Conservation (phyloP, 176 grass and related monocot genomes). For the Rhynchospora breviuscula region DNA sequence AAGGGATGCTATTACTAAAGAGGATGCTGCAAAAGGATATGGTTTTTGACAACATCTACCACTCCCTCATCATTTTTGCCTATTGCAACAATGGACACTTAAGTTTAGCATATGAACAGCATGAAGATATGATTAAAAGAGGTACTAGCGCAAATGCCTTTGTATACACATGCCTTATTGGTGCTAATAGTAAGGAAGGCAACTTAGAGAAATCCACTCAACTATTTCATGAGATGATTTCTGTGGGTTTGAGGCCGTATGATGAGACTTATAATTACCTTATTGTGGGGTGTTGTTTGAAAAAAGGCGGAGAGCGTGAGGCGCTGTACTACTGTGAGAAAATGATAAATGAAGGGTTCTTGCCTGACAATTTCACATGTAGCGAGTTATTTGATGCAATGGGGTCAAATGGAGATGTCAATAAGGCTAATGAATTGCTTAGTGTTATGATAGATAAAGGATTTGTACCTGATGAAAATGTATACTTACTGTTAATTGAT, state of each 20-base stretch:
- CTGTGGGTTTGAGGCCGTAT: constrained; percentile 52
- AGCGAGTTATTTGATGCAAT: constrained; percentile 44
- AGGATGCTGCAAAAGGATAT: constrained; percentile 81
- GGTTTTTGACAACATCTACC: constrained; percentile 47
- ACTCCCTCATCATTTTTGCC: constrained; percentile 53
- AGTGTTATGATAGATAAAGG: constrained; percentile 47
- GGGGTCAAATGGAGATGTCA: constrained; percentile 31
- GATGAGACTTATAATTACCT: constrained; percentile 64
- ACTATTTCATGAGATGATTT: constrained; percentile 58
- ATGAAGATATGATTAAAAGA: constrained; percentile 49
- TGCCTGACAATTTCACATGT: constrained; percentile 35
- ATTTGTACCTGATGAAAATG: constrained; percentile 37
- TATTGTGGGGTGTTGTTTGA: constrained; percentile 36
- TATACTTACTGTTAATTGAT: constrained; percentile 43
- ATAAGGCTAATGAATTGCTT: constrained; percentile 47
- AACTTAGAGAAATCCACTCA: constrained; percentile 31
- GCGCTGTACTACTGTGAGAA: constrained; percentile 41
- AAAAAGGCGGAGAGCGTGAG: constrained; percentile 34
- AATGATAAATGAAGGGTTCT: constrained; percentile 51
- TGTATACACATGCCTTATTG: constrained; percentile 67
- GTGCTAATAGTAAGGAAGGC: constrained; percentile 18
- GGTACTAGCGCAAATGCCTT: constrained; percentile 48
- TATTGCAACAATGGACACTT: constrained; percentile 40
- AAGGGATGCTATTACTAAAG: constrained; percentile 54
- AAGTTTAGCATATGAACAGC: constrained; percentile 28